These are phyloP conservation scores for Aureobasidium sp. DNA, from an alignment of 2,329 filamentous ascomycete species.

Conservation along the genomic window DNA sequence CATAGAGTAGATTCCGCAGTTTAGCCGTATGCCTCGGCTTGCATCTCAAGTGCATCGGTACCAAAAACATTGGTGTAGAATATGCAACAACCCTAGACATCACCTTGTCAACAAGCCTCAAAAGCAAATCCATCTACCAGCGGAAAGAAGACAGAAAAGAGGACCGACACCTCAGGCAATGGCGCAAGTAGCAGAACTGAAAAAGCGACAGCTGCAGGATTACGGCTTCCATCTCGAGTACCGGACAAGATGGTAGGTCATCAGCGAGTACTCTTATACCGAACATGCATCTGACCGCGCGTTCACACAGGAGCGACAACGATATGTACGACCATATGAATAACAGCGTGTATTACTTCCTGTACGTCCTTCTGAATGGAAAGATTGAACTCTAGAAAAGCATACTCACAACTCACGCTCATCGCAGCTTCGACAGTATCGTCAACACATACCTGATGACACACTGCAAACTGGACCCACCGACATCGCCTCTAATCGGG, in stretches of 20 bases:
- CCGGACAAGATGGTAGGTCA: conserved; percentile 71
- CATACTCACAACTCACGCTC: neutral
- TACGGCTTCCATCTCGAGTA: conserved; percentile 76
- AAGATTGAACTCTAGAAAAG: neutral
- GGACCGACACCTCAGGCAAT: neutral
- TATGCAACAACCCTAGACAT: neutral
- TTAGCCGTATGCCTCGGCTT: conserved; percentile 4
- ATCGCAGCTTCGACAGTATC: conserved; percentile 68
- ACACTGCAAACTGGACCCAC: conserved; percentile 64
- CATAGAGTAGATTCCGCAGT: neutral
- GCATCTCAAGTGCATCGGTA: neutral
- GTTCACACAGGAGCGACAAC: conserved; percentile 64
- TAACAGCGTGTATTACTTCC: conserved; percentile 76
- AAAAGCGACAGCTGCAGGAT: conserved; percentile 58
- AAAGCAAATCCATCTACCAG: neutral
- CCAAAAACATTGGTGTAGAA: neutral
- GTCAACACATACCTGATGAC: conserved; percentile 86
- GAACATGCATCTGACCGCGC: conserved; percentile 10
- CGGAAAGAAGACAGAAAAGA: neutral
- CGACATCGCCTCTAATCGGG: conserved; percentile 62
- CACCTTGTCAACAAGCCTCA: neutral
- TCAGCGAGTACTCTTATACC: neutral
- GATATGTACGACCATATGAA: conserved; percentile 95
- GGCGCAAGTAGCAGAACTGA: conserved; percentile 28
- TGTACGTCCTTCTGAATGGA: conserved; percentile 38